Base-by-base conservation (phyloP, 768 basidiomycete genomes). In the Asterophora parasitica region DNA sequence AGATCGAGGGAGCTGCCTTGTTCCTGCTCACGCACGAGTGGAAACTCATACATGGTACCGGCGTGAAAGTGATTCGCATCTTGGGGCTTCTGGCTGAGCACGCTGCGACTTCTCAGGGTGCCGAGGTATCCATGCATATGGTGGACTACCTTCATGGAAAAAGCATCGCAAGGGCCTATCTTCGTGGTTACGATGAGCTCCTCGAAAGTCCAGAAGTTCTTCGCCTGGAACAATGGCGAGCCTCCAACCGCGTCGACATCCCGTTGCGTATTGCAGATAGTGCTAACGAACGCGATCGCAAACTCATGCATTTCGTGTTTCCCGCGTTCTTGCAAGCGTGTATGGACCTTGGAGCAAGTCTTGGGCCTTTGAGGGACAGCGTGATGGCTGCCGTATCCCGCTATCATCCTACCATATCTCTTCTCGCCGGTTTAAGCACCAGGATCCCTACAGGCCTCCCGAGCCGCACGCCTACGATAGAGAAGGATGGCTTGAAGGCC, bases 261-360 rank as follows among this genome's bases (percentile, higher is more conserved):
- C 72, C 82, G 10, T 66, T 91, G 10, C 76, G 79, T 16, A 77
- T 92, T 42, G 87, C 81, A 8, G 86, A 89, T 48, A 91, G 89
- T 61, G 65, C 69, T 5, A 73, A 81, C 36, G 76, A 80, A 32
- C 73, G 77, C 42, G 90, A 92, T 59, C 76, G 77, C 42, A 78
- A 74, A 38, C 67, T 92, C 15, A 92, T 90, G 90, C 73, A 80
- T 46, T 82, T 82, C 58, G 64, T 88, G 40, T 87, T 81, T 54
- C 84, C 90, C 3, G 61, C 70, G 9, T 75, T 91, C 56, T 70
- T 89, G 48, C 79, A 78, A 42, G 61, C 68, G 2, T 81, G 78
- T 46, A 70, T 77, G 61, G 73, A 82, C 42, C 67, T 72, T 3
- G 68, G 74, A 13, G 58, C 66, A 7, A 70, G 77, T 5, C 57